phyloP scores from a whole-genome alignment of 2,329 filamentous ascomycete genomes.

The Nothomitra cinnamomea region DNA sequence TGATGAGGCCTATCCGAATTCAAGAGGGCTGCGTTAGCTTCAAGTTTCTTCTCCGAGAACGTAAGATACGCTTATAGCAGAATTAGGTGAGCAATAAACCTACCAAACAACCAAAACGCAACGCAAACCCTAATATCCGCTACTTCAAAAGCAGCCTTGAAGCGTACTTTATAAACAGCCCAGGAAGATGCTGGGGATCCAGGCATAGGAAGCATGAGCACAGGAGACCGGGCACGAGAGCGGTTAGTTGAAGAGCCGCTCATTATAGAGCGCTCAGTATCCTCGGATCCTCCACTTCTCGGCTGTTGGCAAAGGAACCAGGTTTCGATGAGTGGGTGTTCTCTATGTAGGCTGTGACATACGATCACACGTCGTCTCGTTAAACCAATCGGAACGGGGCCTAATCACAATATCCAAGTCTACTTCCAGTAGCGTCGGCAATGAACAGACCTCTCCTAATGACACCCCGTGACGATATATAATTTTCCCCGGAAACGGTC shows the following conservation, averaged over 20 bases:
- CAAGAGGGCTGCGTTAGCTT: too few species aligned
- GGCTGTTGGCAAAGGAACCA: not conserved
- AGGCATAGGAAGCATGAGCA: conserved; percentile 28
- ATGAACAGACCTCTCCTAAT: too few species aligned
- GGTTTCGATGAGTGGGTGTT: not conserved
- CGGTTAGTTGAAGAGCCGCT: not conserved
- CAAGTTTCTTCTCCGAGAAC: too few species aligned
- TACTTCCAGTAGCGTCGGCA: too few species aligned
- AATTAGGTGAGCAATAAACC: conserved; percentile 10
- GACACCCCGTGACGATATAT: too few species aligned
- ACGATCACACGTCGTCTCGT: not conserved
- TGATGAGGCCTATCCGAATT: conserved; percentile 52
- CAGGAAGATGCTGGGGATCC: conserved; percentile 48
- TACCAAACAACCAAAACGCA: conserved; percentile 93
- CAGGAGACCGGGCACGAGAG: not conserved
- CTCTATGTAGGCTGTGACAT: not conserved
- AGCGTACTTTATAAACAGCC: conserved; percentile 51
- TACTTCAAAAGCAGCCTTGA: conserved; percentile 45
- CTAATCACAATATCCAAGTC: too few species aligned
- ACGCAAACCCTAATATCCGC: conserved; percentile 54
- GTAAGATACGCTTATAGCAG: not conserved
- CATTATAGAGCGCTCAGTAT: not conserved
- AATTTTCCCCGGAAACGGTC: too few species aligned
- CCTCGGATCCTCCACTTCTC: not conserved
- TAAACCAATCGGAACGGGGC: not conserved